phyloP scores from a whole-genome alignment of 352 stramenopile species.

The Pythium coloratum region DNA sequence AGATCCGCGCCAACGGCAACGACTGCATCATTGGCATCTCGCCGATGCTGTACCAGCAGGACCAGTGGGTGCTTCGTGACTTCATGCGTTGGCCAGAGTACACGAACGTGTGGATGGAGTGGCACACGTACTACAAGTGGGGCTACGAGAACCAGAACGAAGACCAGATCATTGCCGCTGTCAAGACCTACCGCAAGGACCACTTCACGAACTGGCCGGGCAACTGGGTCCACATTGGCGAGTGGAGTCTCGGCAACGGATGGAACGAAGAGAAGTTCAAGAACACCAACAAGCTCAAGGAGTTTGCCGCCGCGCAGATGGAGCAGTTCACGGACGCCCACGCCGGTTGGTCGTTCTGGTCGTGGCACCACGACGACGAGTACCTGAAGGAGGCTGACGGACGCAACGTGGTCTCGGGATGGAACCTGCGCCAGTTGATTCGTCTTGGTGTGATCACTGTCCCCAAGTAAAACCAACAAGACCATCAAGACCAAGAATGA shows the following conservation, averaged over 20 bases:
- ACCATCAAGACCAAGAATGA: no score
- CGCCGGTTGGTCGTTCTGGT: conserved; percentile 52
- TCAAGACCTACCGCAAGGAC: conserved; percentile 11
- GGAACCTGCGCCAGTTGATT: neutral
- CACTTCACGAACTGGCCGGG: conserved; percentile 29
- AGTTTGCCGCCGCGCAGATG: conserved; percentile 35
- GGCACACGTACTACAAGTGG: conserved; percentile 37
- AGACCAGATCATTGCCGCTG: conserved; percentile 11
- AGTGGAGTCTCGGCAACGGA: conserved; percentile 42
- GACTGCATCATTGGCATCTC: conserved; percentile 25
- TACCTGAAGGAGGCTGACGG: neutral
- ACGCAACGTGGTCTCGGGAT: neutral
- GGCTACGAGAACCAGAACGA: conserved; percentile 22
- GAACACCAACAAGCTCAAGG: conserved; percentile 28
- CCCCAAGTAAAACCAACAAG: neutral
- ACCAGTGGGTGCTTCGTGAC: conserved; percentile 22
- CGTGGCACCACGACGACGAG: conserved; percentile 38
- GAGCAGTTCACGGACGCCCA: conserved; percentile 22
- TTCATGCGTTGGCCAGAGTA: conserved; percentile 25
- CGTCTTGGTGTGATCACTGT: neutral
- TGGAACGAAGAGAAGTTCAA: conserved; percentile 18
- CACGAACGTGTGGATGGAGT: conserved; percentile 32
- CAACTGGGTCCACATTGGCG: conserved; percentile 42
- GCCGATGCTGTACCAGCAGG: conserved; percentile 12
- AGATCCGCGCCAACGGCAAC: conserved; percentile 34